Evolutionary conservation across 768 basidiomycete genomes (phyloP).

Genomic region (Trametes cubensis): DNA sequence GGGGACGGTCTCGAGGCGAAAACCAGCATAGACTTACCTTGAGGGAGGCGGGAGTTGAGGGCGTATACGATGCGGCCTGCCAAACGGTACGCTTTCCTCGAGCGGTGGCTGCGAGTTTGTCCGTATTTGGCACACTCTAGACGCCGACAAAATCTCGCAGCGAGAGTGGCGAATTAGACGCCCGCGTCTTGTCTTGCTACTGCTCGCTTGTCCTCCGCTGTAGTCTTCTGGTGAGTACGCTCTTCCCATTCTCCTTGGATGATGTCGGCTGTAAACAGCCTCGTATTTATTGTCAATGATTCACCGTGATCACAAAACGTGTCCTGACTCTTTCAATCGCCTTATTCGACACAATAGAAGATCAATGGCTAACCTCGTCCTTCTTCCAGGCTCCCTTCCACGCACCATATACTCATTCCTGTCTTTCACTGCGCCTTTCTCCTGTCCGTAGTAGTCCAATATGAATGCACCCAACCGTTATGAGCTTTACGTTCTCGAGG

Average conservation of each 20-base stretch:
- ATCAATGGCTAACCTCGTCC: not conserved
- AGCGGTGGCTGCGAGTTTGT: slow-evolving; percentile 25
- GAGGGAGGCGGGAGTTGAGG: slow-evolving; percentile 48
- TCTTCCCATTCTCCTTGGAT: slow-evolving; percentile 31
- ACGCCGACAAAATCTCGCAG: slow-evolving; percentile 12
- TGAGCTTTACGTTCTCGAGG: slow-evolving; percentile 89
- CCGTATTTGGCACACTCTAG: slow-evolving; percentile 21
- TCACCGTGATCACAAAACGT: slow-evolving; percentile 51
- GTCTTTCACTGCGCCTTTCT: slow-evolving; percentile 1
- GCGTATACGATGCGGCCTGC: slow-evolving; percentile 29
- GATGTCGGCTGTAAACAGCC: slow-evolving; percentile 50
- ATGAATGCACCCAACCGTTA: slow-evolving; percentile 97
- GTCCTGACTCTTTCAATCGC: slow-evolving; percentile 43
- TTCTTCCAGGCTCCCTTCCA: not conserved
- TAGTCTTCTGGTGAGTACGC: slow-evolving; percentile 23
- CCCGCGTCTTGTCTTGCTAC: slow-evolving; percentile 6
- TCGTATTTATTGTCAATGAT: slow-evolving; percentile 72
- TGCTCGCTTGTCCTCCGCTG: slow-evolving; percentile 1
- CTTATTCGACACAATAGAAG: not conserved
- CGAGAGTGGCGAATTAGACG: not conserved
- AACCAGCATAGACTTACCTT: slow-evolving; percentile 59
- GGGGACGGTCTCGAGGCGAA: slow-evolving; percentile 30
- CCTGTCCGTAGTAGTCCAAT: slow-evolving; percentile 20
- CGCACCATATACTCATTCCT: not conserved
- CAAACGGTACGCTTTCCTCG: slow-evolving; percentile 20